These are phyloP conservation scores for Yarrowia phangngaensis DNA, from an alignment of 805 yeast species.

Conservation along the genomic window DNA sequence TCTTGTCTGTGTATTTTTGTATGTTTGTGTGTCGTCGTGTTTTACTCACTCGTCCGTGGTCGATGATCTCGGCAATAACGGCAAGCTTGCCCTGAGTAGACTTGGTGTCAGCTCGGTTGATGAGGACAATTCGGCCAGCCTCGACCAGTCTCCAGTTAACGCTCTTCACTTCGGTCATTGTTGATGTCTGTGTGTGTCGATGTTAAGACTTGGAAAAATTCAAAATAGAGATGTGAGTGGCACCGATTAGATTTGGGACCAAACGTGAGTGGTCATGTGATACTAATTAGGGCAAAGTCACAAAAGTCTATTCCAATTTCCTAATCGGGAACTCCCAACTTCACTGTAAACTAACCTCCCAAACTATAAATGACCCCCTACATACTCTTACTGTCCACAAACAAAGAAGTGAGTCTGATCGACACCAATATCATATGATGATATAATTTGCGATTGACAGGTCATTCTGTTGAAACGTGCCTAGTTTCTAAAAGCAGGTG, in stretches of 20 bases:
- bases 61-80: slow-evolving; percentile 96
- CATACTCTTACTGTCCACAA: too few species aligned
- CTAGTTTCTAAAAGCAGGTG: slow-evolving; percentile 26
- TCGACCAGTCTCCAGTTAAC: slow-evolving; percentile 99
- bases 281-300: slow-evolving; percentile 20
- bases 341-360: too few species aligned
- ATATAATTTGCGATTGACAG: slow-evolving; percentile 55
- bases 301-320: background rate
- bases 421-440: slow-evolving; percentile 41
- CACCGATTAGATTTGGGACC: slow-evolving; percentile 26
- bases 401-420: slow-evolving; percentile 12
- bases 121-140: slow-evolving; percentile 97
- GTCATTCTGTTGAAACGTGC: slow-evolving; percentile 27
- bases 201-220: slow-evolving; percentile 25
- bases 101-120: slow-evolving; percentile 59
- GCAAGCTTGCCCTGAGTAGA: slow-evolving; percentile 77
- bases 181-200: slow-evolving; percentile 27
- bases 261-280: slow-evolving; percentile 25
- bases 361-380: too few species aligned
- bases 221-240: slow-evolving; percentile 26
- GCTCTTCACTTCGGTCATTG: slow-evolving; percentile 73
- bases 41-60: slow-evolving; percentile 87
- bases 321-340: too few species aligned
- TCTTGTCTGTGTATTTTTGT: slow-evolving; percentile 47
- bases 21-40: background rate